Evolutionary conservation across 1,139 yeast genomes (phyloP).

Genomic region (Meyerozyma smithsonii): DNA sequence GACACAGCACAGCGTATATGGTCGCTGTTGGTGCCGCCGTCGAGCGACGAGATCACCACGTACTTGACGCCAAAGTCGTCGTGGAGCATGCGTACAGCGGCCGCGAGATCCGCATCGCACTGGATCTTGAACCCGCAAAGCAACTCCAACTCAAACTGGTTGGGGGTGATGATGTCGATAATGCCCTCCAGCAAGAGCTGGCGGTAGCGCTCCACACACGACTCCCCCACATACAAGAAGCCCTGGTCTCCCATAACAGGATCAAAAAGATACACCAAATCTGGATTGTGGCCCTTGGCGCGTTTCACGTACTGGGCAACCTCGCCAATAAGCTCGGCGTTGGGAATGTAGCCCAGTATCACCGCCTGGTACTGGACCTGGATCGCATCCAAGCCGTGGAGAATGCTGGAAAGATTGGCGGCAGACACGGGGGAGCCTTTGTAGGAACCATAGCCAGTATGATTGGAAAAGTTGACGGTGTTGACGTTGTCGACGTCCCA

Average conservation of each 20-base stretch:
- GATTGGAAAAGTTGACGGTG: conserved; percentile 41
- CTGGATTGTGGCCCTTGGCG: conserved; percentile 13
- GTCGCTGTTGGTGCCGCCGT: neutral
- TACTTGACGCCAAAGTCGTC: conserved; percentile 47
- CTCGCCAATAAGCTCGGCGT: conserved; percentile 22
- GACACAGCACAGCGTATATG: conserved; percentile 8
- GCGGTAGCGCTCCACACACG: conserved; percentile 63
- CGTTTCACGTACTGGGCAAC: conserved; percentile 12
- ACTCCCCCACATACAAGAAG: conserved; percentile 66
- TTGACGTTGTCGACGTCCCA: conserved; percentile 43
- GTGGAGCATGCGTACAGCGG: conserved; percentile 50
- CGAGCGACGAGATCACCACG: conserved; percentile 63
- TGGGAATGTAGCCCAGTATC: conserved; percentile 36
- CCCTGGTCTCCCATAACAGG: conserved; percentile 97
- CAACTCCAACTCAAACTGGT: conserved; percentile 83
- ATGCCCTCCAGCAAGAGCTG: conserved; percentile 43
- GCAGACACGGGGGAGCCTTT: conserved; percentile 19
- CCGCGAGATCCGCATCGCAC: conserved; percentile 33
- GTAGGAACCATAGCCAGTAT: conserved; percentile 43
- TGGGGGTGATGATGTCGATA: conserved; percentile 79
- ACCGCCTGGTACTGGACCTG: conserved; percentile 24
- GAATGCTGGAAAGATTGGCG: conserved; percentile 5
- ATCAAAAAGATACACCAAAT: conserved; percentile 60
- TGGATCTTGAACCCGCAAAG: conserved; percentile 51
- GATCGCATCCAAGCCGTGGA: conserved; percentile 42